Base-by-base conservation (phyloP, 202 grass and related monocot genomes). In the Setaria viridis region DNA sequence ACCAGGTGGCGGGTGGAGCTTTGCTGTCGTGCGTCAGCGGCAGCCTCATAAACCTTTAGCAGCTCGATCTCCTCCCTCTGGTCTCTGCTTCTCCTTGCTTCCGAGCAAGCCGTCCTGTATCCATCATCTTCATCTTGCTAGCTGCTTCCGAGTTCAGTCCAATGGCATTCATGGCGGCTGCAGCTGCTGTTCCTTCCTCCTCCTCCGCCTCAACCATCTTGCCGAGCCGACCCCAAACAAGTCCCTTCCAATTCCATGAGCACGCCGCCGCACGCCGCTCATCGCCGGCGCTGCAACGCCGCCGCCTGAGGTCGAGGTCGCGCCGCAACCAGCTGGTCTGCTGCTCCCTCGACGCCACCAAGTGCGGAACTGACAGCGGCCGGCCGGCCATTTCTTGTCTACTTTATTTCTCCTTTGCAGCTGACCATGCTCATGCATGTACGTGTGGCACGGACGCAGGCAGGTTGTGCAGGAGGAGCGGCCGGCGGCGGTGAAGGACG, bases 401-500 rank as follows among this genome's bases (percentile, higher is more conserved):
- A 20, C n/a, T n/a, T 57, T 57, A 25, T 21, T 9, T 21, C 20
- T 6, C 17, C 20, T 2, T 8, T 2, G 19, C 0, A 15, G 19
- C 55, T n/a, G 19, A 58, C 7, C 55, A 58, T 58, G 55, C 20
- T 9, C 54, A 20, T 56, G 53, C 17, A 55, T 7, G 16, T 55
- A 9, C 7, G 55, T 9, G 4, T 54, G 14, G 14, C 4, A 55
- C 51, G 2, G 20, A 21, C 1, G 51, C 30, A 81, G 78, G 64
- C 78, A 69, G 64, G 64, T 20, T 59, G 56, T 53, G 48, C 63
- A 55, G 63, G 33, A 55, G 63, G 19, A 59, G 56, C 20, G 7
- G 8, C 50, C 49, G 13, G 1, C 56, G 20, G 5, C 56, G 56
- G 56, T 21, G 56, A 21, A 59, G 65, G 93, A 88, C 64, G 83